These are phyloP conservation scores for Colletotrichum melonis DNA, from an alignment of 2,329 filamentous ascomycete species.

Conservation along the genomic window DNA sequence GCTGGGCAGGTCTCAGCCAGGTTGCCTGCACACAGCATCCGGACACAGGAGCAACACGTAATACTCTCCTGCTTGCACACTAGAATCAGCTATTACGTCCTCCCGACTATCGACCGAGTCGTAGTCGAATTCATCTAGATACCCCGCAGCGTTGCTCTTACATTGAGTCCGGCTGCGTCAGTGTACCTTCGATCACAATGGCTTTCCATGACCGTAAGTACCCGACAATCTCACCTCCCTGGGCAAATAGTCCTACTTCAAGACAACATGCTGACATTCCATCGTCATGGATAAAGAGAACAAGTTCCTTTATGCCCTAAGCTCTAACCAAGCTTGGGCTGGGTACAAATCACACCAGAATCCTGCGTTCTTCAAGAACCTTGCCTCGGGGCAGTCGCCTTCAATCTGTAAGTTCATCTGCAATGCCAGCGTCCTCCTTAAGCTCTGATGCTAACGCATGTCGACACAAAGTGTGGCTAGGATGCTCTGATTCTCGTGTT, in stretches of 20 bases:
- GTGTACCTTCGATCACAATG: not conserved
- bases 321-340: conserved; percentile 78
- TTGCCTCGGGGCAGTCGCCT: conserved; percentile 75
- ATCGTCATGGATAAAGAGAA: conserved; percentile 54
- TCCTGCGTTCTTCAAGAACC: conserved; percentile 76
- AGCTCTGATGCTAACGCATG: not conserved
- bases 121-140: not conserved
- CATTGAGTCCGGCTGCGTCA: not conserved
- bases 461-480: conserved; percentile 75
- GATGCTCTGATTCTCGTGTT: conserved; percentile 87
- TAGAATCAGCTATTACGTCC: not conserved
- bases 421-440: not conserved
- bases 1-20: conserved; percentile 30
- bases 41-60: not conserved
- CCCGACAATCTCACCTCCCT: not conserved
- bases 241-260: not conserved
- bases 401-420: conserved; percentile 61
- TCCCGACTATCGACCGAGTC: not conserved
- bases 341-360: conserved; percentile 72
- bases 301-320: conserved; percentile 70
- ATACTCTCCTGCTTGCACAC: not conserved
- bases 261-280: conserved; percentile 2
- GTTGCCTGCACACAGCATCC: not conserved
- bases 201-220: conserved; percentile 32
- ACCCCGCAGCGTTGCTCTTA: not conserved